Evolutionary conservation across 2,329 filamentous ascomycete genomes (phyloP), one percentile per base, ranked within the genome.

Genomic region (Fusarium sp.): DNA sequence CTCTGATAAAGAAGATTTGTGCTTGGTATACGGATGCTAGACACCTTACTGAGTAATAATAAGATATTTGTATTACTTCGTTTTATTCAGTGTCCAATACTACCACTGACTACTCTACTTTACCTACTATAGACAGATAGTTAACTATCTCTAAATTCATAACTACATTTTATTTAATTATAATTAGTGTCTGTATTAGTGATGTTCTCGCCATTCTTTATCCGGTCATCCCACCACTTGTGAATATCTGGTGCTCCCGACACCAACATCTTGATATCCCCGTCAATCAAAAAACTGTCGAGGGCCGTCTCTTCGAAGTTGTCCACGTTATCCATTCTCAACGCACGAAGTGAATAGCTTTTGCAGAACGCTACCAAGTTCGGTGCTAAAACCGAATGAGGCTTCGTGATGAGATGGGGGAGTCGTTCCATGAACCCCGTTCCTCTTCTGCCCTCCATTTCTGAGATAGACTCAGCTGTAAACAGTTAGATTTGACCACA

Each of bases 401-500:
- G 51, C 6, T 54, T 54, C 20, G 20, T 8, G 2, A 54, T 54
- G 14, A 54, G 34, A 3, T 54, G 51, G 2, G 51, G 51, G 1
- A 54, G 51, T 14, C 51, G 2, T 39, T 54, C 51, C 51, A 54
- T 54, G 1, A 54, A 54, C 0, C 51, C 34, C 4, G 51, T 54
- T 4, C 51, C 51, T 39, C 51, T 54, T 28, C 34, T 13, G 2
- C 36, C 34, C 34, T 54, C 51, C 51, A 54, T 54, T 0, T 14
- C 34, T 1, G 51, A 54, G 10, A 54, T 54, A 0, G 51, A 28
- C 3, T 54, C 32, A 5, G 34, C 51, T 54, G 2, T 0, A 10
- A 4, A 28, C 2, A 13, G 3, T 54, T 4, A 54, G 32, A 17
- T 8, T 13, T 17, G 0, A 9, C 10, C 7, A 1, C 1, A 13